Evolutionary conservation across 2,329 filamentous ascomycete species (phyloP), one percentile per base, ranked within the genome.

Genomic region (Cercospora nicotianae): DNA sequence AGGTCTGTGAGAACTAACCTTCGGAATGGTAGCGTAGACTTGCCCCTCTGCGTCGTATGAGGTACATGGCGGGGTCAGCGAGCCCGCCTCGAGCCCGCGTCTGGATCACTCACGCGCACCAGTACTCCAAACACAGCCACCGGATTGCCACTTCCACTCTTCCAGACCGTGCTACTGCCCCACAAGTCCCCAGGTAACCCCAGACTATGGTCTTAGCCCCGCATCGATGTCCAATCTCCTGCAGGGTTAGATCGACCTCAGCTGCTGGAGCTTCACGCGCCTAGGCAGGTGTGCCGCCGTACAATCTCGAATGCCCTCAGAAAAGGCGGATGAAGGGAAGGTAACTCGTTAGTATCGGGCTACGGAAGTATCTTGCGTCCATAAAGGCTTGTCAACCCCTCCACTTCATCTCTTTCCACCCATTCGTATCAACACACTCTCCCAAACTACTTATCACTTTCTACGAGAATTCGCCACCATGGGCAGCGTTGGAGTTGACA

Each of bases 401-500:
- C n/a, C 31, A 36, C 28, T 9, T 39, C 33, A 2, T n/a, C 13
- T 28, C 48, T 55, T 28, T 23, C 23, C 48, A 28, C 48, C 48
- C 23, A 55, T 55, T n/a, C 48, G 48, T 30, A n/a, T 7, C 23
- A 26, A n/a, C 31, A 39, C 7, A 33, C 30, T 16, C 9, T 36
- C 16, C 53, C 18, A 36, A 16, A 36, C 28, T 13, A 28, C 13
- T 26, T 28, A 42, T n/a, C 13, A 7, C 5, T 20, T 31, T 26
- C 16, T 65, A 59, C 55, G 12, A 55, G 18, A 5, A 36, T 36
- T 59, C 4, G 55, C 30, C 65, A 73, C 48, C 23, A 72, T 72
- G 71, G 68, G 70, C 36, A 70, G 68, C 67, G 62, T 69, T 26
- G 68, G 65, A 42, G 67, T 71, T 42, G 63, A 71, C 31, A 59